Conservation (phyloP, 1,284 basidiomycete species). For the Irpex sp. region DNA sequence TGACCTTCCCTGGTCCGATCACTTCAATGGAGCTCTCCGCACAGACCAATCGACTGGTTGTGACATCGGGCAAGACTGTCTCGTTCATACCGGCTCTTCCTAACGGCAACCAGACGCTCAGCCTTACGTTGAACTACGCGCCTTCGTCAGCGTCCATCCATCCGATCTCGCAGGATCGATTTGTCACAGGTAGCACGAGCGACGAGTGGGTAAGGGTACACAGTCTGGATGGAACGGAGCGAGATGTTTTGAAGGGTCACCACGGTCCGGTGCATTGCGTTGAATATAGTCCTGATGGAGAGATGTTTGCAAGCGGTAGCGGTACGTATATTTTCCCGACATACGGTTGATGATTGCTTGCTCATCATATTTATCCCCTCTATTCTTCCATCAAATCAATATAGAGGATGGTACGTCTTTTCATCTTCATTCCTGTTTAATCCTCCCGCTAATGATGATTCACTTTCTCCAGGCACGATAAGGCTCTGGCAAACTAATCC, state of each 20-base stretch:
- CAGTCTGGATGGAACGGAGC: constrained; percentile 84
- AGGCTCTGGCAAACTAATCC: constrained; percentile 95
- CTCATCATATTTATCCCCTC: constrained; percentile 14
- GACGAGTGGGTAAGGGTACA: constrained; percentile 98
- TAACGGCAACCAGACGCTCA: constrained; percentile 51
- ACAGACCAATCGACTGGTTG: constrained; percentile 80
- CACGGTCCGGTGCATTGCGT: constrained; percentile 96
- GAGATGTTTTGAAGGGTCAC: constrained; percentile 93
- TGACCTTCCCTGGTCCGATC: constrained; percentile 77
- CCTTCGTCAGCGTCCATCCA: constrained; percentile 92
- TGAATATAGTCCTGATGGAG: constrained; percentile 95
- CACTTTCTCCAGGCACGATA: constrained; percentile 66
- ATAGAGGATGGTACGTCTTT: constrained; percentile 63
- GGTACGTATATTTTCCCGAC: constrained; percentile 48
- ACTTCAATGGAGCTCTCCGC: constrained; percentile 91
- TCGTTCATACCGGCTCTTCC: constrained; percentile 76
- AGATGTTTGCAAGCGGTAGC: constrained; percentile 94
- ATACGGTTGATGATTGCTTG: not conserved
- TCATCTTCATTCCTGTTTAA: not conserved
- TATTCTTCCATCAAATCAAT: constrained; percentile 9
- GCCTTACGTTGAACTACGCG: constrained; percentile 70
- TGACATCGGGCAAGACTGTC: constrained; percentile 89
- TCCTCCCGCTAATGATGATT: not conserved
- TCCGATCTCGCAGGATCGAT: constrained; percentile 82
- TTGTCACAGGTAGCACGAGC: constrained; percentile 84